These are phyloP conservation scores for Ascochyta koolunga DNA, from an alignment of 2,329 filamentous ascomycete species.

Conservation along the genomic window DNA sequence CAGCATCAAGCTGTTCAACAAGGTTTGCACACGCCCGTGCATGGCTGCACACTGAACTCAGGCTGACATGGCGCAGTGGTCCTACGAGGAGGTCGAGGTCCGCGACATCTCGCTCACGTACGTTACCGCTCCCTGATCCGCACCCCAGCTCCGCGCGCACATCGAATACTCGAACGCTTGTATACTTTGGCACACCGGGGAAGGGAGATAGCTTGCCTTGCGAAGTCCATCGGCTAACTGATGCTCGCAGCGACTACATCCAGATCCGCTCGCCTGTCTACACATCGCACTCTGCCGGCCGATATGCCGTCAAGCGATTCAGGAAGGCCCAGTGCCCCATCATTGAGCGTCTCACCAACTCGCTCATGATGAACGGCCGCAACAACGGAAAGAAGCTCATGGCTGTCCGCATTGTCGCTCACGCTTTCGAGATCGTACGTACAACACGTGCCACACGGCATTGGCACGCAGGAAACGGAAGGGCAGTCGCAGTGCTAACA, in stretches of 20 bases:
- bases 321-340: conserved; percentile 99
- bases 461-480: neutral
- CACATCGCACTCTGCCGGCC: conserved; percentile 97
- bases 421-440: conserved; percentile 99
- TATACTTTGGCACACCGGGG: conserved; percentile 24
- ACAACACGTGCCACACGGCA: neutral
- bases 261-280: conserved; percentile 99
- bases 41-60: conserved; percentile 7
- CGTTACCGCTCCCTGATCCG: conserved; percentile 49
- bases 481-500: conserved; percentile 19
- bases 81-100: conserved; percentile 99
- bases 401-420: conserved; percentile 98
- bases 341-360: conserved; percentile 99
- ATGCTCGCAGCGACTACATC: conserved; percentile 86
- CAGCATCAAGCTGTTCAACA: conserved; percentile 96
- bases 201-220: conserved; percentile 22
- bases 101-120: conserved; percentile 99
- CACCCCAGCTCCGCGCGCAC: conserved; percentile 15
- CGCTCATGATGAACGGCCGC: conserved; percentile 99
- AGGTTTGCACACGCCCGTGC: conserved; percentile 48
- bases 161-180: conserved; percentile 13
- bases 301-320: conserved; percentile 99
- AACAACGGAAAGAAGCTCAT: conserved; percentile 99
- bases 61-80: conserved; percentile 61
- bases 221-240: conserved; percentile 40